phyloP scores from a whole-genome alignment of 2,329 filamentous ascomycete species.

The Pezicula neosporulosa region DNA sequence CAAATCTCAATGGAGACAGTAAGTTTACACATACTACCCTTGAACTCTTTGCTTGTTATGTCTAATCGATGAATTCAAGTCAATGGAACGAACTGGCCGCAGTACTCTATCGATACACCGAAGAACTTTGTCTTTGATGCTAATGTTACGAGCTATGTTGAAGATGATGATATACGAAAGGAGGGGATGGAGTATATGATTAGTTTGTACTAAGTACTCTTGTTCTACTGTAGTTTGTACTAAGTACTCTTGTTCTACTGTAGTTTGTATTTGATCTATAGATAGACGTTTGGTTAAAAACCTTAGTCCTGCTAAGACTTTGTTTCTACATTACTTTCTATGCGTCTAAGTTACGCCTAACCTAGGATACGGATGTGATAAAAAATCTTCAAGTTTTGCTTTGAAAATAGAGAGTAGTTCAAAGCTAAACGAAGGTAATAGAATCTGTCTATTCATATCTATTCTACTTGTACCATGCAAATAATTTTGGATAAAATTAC shows the following conservation, averaged over 20 bases:
- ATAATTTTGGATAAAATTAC: too few species aligned
- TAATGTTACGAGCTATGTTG: not conserved
- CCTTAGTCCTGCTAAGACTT: too few species aligned
- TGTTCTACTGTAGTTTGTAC: not conserved
- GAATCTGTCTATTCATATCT: too few species aligned
- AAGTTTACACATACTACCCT: not conserved
- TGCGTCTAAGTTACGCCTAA: too few species aligned
- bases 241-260: not conserved
- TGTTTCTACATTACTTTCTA: too few species aligned
- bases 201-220: not conserved
- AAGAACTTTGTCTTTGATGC: not conserved
- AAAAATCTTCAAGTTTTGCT: too few species aligned
- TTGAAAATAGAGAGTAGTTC: too few species aligned
- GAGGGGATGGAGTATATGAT: not conserved
- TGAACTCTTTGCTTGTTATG: not conserved
- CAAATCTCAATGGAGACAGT: constrained; percentile 4
- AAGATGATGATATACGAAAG: not conserved
- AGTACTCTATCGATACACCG: not conserved
- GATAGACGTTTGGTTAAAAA: too few species aligned
- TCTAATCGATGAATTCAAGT: not conserved
- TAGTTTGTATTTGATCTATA: too few species aligned
- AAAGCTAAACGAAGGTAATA: too few species aligned
- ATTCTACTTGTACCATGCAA: too few species aligned
- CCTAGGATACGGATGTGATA: too few species aligned
- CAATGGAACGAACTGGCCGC: not conserved